These are phyloP conservation scores for Penicillium fimorum DNA, from an alignment of 495 filamentous ascomycete species.

Conservation along the genomic window DNA sequence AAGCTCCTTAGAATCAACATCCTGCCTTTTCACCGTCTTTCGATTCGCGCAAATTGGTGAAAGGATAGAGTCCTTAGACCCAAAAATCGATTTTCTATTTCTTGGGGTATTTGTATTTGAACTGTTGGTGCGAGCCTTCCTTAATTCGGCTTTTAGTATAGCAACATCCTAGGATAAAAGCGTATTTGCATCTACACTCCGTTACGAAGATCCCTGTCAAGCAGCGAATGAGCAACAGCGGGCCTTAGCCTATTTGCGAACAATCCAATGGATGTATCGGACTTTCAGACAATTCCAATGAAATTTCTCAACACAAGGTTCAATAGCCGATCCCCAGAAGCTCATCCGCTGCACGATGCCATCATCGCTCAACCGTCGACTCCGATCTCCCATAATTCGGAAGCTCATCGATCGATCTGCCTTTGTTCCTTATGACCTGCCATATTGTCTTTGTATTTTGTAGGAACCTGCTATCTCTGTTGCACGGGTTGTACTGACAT, in stretches of 20 bases:
- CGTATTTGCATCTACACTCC: too few relatives aligned
- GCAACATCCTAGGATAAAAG: too few relatives aligned
- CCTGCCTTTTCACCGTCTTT: too few relatives aligned
- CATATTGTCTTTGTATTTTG: slow-evolving; percentile 8
- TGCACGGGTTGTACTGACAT: slow-evolving; percentile 6
- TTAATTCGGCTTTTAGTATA: too few relatives aligned
- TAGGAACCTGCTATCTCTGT: slow-evolving; percentile 8
- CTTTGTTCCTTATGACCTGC: slow-evolving; percentile 20
- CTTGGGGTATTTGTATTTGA: too few relatives aligned
- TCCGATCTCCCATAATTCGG: slow-evolving; percentile 20
- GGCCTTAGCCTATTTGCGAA: slow-evolving; percentile 9
- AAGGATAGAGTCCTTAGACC: too few relatives aligned
- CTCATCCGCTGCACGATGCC: slow-evolving; percentile 24
- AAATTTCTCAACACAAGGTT: slow-evolving; percentile 14
- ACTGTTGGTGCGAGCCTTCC: too few relatives aligned
- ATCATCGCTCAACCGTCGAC: slow-evolving; percentile 17
- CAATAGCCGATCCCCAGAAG: slow-evolving; percentile 26
- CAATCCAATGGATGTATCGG: slow-evolving; percentile 18
- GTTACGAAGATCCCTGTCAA: too few relatives aligned
- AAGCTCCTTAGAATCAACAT: too few relatives aligned
- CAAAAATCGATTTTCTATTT: too few relatives aligned
- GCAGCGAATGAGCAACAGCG: neutral
- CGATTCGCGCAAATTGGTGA: too few relatives aligned
- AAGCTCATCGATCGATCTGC: slow-evolving; percentile 24
- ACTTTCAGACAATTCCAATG: neutral